Evolutionary conservation across 768 basidiomycete species (phyloP).

Genomic region (Psilocybe subaeruginosa): DNA sequence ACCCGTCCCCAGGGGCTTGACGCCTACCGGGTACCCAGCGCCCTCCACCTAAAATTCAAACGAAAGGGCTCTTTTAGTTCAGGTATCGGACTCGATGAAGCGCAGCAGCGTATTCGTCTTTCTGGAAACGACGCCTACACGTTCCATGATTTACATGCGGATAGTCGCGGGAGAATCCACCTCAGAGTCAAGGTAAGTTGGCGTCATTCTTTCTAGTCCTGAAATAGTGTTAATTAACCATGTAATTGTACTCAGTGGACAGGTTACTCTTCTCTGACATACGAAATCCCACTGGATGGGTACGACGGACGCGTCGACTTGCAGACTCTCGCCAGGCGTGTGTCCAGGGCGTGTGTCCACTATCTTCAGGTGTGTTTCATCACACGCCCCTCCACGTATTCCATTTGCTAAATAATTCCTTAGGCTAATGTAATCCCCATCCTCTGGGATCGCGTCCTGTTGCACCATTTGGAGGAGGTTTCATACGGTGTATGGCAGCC

Average conservation of each 20-base stretch:
- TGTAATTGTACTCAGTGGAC: slow-evolving; percentile 53
- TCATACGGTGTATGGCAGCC: slow-evolving; percentile 75
- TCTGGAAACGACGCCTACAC: slow-evolving; percentile 67
- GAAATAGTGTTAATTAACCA: neutral
- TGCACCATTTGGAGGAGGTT: slow-evolving; percentile 74
- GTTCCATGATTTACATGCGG: slow-evolving; percentile 67
- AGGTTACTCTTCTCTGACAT: slow-evolving; percentile 70
- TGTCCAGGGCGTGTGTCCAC: slow-evolving; percentile 72
- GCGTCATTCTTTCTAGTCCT: neutral
- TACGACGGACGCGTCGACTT: slow-evolving; percentile 68
- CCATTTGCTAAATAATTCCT: slow-evolving; percentile 7
- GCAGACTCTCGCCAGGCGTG: slow-evolving; percentile 67
- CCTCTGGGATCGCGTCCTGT: slow-evolving; percentile 66
- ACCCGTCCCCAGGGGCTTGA: slow-evolving; percentile 40
- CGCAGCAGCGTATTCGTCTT: slow-evolving; percentile 63
- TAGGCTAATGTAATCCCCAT: slow-evolving; percentile 74
- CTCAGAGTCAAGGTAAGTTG: slow-evolving; percentile 62
- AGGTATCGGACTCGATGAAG: slow-evolving; percentile 70
- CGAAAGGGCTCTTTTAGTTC: slow-evolving; percentile 67
- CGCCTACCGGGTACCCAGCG: slow-evolving; percentile 50
- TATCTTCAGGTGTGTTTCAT: slow-evolving; percentile 59
- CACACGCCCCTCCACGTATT: neutral
- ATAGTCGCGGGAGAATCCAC: slow-evolving; percentile 58
- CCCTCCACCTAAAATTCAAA: slow-evolving; percentile 69
- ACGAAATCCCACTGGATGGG: slow-evolving; percentile 72